These are phyloP conservation scores for Papiliotrema fonsecae DNA, from an alignment of 1,284 basidiomycete genomes.

Conservation along the genomic window DNA sequence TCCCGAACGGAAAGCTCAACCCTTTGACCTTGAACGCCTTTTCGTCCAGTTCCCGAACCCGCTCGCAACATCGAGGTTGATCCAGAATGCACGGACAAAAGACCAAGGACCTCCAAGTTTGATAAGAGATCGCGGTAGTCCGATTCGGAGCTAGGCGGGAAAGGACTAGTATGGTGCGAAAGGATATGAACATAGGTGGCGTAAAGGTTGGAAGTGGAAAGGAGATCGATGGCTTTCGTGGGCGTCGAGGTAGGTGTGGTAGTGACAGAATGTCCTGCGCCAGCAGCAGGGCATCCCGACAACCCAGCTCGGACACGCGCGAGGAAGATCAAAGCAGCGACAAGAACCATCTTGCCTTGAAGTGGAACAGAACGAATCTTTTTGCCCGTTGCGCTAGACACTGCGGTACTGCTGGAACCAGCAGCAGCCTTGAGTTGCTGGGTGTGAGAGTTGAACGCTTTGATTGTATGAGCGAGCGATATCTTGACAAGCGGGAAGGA, in stretches of 20 bases:
- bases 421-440: slow-evolving; percentile 41
- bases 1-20: slow-evolving; percentile 37
- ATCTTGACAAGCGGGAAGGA: slow-evolving; percentile 31
- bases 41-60: slow-evolving; percentile 4
- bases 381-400: slow-evolving; percentile 16
- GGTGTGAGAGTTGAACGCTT: slow-evolving; percentile 42
- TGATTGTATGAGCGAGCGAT: slow-evolving; percentile 38
- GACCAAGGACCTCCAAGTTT: slow-evolving; percentile 44
- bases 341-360: slow-evolving; percentile 46
- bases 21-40: slow-evolving; percentile 13
- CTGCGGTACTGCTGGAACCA: slow-evolving; percentile 21
- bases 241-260: slow-evolving; percentile 15
- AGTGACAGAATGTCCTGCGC: slow-evolving; percentile 8
- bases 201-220: slow-evolving; percentile 33
- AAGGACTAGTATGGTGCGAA: slow-evolving; percentile 28
- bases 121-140: slow-evolving; percentile 47
- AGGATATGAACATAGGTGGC: slow-evolving; percentile 42
- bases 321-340: slow-evolving; percentile 37
- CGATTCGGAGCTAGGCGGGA: slow-evolving; percentile 43
- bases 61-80: slow-evolving; percentile 14
- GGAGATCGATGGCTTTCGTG: slow-evolving; percentile 11
- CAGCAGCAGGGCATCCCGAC: slow-evolving; percentile 26
- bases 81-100: slow-evolving; percentile 20
- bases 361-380: slow-evolving; percentile 45
- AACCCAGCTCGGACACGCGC: slow-evolving; percentile 28